These are phyloP conservation scores for Oryza coarctata DNA, from an alignment of 176 grass and related monocot genomes.

Conservation along the genomic window DNA sequence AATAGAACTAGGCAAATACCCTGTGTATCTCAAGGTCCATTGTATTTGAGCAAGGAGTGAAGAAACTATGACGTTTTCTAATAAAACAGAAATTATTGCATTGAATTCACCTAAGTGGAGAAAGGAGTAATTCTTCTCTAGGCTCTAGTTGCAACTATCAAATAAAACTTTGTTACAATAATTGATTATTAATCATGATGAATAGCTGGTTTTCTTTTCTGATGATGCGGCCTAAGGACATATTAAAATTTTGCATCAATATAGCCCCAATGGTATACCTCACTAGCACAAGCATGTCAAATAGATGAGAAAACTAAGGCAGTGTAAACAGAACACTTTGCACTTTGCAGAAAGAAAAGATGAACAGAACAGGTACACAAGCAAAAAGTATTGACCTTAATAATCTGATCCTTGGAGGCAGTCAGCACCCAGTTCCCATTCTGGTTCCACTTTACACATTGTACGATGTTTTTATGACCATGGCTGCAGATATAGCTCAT, in stretches of 20 bases:
- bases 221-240: not conserved
- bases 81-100: not conserved
- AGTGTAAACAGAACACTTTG: not conserved
- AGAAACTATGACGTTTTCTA: not conserved
- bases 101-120: not conserved
- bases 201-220: not conserved
- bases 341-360: constrained; percentile 16
- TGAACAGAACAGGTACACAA: constrained; percentile 22
- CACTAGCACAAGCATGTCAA: not conserved
- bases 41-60: not conserved
- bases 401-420: constrained; percentile 96
- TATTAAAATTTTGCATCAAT: not conserved
- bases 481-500: constrained; percentile 64
- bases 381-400: constrained; percentile 65
- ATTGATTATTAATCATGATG: constrained; percentile 1
- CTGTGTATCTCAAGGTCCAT: not conserved
- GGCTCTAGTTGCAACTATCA: not conserved
- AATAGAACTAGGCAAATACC: not conserved
- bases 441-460: constrained; percentile 99
- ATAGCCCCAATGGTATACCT: not conserved
- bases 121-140: not conserved
- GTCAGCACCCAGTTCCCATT: constrained; percentile 99
- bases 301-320: constrained; percentile 12
- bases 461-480: constrained; percentile 98
- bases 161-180: not conserved